These are phyloP conservation scores for Ustilago nuda DNA, from an alignment of 1,284 basidiomycete genomes.

Conservation along the genomic window DNA sequence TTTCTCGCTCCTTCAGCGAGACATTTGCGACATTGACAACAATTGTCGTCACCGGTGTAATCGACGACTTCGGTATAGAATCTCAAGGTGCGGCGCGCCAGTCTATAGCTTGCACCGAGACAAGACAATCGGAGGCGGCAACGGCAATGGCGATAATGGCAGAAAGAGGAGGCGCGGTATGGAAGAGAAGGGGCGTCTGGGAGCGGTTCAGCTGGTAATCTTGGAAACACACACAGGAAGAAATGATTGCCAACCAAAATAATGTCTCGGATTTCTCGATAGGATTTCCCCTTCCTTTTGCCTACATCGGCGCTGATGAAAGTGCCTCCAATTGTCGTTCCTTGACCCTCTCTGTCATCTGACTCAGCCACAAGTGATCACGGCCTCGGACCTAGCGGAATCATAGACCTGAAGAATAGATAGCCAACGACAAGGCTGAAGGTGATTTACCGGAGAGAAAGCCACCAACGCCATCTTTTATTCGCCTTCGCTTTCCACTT, in stretches of 20 bases:
- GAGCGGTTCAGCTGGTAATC: background rate
- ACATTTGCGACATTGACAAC: background rate
- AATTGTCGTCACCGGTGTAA: background rate
- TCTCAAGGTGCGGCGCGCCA: too few relatives aligned
- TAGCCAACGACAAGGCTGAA: background rate
- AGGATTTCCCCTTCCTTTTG: background rate
- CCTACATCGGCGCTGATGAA: background rate
- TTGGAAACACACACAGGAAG: background rate
- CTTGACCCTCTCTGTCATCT: background rate
- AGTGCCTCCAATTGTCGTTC: background rate
- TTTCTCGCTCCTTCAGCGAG: background rate
- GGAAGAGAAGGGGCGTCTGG: background rate
- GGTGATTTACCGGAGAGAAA: background rate
- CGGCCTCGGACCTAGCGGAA: background rate
- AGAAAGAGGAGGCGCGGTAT: background rate
- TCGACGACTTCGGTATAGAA: too few relatives aligned
- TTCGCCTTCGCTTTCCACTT: background rate
- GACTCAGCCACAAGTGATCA: background rate
- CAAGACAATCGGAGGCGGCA: background rate
- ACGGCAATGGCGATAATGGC: background rate
- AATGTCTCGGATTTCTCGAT: background rate
- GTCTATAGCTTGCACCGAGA: too few relatives aligned
- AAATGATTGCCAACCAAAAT: background rate
- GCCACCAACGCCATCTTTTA: constrained; percentile 4
- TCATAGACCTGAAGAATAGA: background rate